Base-by-base conservation (phyloP, 208 protist genomes). In the Wallacemonas rigidus region DNA sequence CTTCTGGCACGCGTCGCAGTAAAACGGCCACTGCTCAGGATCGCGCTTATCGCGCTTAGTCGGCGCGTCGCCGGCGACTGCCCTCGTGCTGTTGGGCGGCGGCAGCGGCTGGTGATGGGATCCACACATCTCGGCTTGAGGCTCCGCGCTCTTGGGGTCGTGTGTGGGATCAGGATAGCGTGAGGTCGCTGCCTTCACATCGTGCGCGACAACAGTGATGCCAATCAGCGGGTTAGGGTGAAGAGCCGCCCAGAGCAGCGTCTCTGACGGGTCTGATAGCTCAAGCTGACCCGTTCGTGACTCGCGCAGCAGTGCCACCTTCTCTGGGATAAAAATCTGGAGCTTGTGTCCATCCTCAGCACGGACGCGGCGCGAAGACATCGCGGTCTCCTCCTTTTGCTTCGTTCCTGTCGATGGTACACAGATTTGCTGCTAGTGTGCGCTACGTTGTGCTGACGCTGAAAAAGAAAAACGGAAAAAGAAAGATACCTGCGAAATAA, bases 1-100 rank as follows among this genome's bases (percentile, higher is more conserved):
- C 17, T 92, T 91, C 67, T 97, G 87, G 58, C 92, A 97, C 8
- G 82, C 48, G 55, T 97, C 90, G 61, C 92, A 97, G 78, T 87
- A 89, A 50, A 88, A 85, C 17, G 62, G 69, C 36, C 63, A 83
- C 7, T 85, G 71, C 54, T 67, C 79, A 40, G 53, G 67, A 63
- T 65, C 69, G 40, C 64, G 65, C 38, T 67, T 63, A 39, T 36
- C 38, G 14, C 53, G 45, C 39, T 11, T 63, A 4, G 40, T 26
- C 2, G 9, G 7, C 6, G 14, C 53, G 9, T 15, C 53, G 53
- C n/a, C 53, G 41, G 62, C 43, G 41, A 1, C n/a, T 26, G 26
- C 0, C 26, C 26, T 26, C 26, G 26, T 26, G 26, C 26, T 26
- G 26, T 26, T 26, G 26, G 26, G 26, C 26, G 26, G 26, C 26